Evolutionary conservation across 2,329 filamentous ascomycete genomes (phyloP).

Genomic region (Cadophora luteo-olivacea): DNA sequence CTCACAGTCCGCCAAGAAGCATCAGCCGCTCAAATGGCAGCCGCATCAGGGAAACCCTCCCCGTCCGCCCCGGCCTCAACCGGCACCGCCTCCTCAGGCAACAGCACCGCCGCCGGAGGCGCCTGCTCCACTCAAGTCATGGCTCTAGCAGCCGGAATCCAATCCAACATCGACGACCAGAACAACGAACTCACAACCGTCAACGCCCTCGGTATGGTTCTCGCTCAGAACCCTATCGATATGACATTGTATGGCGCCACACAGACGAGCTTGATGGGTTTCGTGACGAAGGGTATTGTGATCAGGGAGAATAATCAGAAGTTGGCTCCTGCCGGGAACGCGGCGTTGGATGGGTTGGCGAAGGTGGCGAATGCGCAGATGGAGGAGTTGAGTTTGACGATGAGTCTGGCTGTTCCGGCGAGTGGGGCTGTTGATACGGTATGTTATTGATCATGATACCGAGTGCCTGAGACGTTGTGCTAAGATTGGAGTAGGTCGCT

Average conservation of each 20-base stretch:
- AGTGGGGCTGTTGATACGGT: constrained; percentile 14
- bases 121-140: constrained; percentile 29
- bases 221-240: constrained; percentile 32
- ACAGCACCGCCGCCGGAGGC: background rate
- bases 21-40: background rate
- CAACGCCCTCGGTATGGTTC: constrained; percentile 27
- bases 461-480: no score
- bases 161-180: constrained; percentile 36
- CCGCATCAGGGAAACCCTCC: constrained; percentile 1
- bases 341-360: constrained; percentile 31
- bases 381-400: constrained; percentile 34
- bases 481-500: no score
- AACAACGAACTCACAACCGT: constrained; percentile 34
- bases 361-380: constrained; percentile 35
- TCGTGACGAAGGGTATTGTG: constrained; percentile 35
- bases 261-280: constrained; percentile 30
- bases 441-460: background rate
- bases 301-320: constrained; percentile 39
- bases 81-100: background rate
- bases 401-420: constrained; percentile 24
- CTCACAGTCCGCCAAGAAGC: constrained; percentile 1
- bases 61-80: background rate
- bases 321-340: constrained; percentile 35
- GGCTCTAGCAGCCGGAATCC: constrained; percentile 35
- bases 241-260: constrained; percentile 28